phyloP scores from a whole-genome alignment of 345 rosid species.

The Ailanthus altissimus region DNA sequence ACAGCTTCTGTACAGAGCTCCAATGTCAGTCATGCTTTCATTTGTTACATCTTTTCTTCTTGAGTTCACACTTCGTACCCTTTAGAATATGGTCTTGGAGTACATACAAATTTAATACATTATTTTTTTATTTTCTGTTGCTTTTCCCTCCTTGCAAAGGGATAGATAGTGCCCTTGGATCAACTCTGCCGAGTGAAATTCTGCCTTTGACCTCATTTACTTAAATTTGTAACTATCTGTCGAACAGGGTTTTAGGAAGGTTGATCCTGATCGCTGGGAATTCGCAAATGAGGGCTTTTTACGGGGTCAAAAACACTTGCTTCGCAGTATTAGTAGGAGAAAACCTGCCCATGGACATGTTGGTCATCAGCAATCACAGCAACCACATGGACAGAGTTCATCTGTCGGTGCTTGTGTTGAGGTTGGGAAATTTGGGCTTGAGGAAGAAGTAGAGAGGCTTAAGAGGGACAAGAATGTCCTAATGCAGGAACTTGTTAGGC shows the following conservation, averaged over 20 bases:
- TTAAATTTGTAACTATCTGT: slow-evolving; percentile 9
- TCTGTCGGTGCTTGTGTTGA: slow-evolving; percentile 91
- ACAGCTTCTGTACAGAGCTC: background rate
- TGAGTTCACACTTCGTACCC: background rate
- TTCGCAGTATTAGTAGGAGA: slow-evolving; percentile 72
- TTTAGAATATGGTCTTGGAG: background rate
- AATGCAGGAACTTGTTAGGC: slow-evolving; percentile 94
- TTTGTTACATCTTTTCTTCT: background rate
- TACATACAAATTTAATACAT: background rate
- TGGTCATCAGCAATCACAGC: slow-evolving; percentile 64
- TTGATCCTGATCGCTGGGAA: slow-evolving; percentile 98
- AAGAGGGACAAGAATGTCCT: slow-evolving; percentile 98
- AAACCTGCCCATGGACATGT: slow-evolving; percentile 82
- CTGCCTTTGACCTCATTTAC: slow-evolving; percentile 9
- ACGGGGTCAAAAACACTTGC: slow-evolving; percentile 90
- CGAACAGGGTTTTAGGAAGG: slow-evolving; percentile 90
- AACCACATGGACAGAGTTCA: slow-evolving; percentile 62
- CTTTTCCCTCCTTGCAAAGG: background rate
- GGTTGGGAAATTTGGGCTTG: slow-evolving; percentile 97
- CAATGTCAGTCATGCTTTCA: background rate
- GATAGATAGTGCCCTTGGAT: background rate
- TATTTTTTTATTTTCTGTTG: background rate
- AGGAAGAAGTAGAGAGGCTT: slow-evolving; percentile 95
- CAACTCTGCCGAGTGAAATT: background rate
- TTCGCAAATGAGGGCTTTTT: slow-evolving; percentile 93